Base-by-base conservation (phyloP, 257 asterid genomes). In the Plectranthus barbatus region DNA sequence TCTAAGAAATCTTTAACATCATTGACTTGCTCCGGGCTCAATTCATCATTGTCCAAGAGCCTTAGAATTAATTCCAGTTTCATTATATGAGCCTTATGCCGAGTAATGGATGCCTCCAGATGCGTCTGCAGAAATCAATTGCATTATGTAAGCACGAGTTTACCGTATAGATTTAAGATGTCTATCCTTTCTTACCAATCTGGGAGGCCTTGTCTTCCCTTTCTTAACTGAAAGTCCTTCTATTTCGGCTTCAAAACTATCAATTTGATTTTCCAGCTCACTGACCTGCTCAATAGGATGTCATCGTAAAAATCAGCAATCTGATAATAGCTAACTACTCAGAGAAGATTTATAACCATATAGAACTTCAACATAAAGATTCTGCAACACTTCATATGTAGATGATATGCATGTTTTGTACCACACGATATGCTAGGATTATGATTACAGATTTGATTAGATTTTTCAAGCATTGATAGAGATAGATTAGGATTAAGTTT, bases 41-140 rank as follows among this genome's bases (percentile, higher is more conserved):
- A 81, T 76, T 86, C 95, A 74, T 93, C 99, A 56, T 93, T 93
- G 79, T 93, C 99, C 80, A 93, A 73, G 54, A 93, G 84, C 80
- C 99, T 90, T 80, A 93, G 76, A 71, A 93, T 93, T 80, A 87
- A 70, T 81, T 90, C 97, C 74, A 93, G 68, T 79, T 90, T 90
- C 95, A 84, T 90, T 75, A 90, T 93, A 80, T 93, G 99, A 74
- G 99, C 99, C 91, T 87, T 93, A 85, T 93, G 99, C 41, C 99
- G 99, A 66, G 67, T 15, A 64, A 93, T 93, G 66, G 99, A 93
- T 72, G 95, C 66, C 81, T 93, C 99, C 79, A 90, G 82, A 76
- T 93, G 99, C 3, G 85, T 83, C 99, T 93, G 75, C 57, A 72
- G 72, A 74, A 55, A 65, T 36, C 74, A 18, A 39, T 36, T 9